A percentile compares a stretch with the other conserved stretches of the same genome.
Conservation (phyloP, 768 basidiomycete species). For the Tricholoma terreum region DNA sequence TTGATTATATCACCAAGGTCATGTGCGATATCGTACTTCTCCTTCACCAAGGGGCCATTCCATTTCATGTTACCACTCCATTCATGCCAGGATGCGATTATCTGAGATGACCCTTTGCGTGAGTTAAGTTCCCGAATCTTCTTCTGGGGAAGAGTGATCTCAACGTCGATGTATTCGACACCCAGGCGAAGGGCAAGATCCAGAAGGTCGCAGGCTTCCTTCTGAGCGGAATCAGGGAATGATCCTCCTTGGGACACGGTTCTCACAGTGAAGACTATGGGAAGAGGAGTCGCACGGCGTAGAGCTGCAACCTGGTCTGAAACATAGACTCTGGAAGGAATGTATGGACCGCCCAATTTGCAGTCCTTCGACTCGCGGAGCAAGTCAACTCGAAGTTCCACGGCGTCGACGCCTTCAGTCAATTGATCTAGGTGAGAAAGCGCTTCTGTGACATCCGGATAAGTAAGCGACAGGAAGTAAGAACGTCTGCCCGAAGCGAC, state of each 20-base stretch:
- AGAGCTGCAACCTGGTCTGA: constrained; percentile 76
- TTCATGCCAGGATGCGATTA: constrained; percentile 95
- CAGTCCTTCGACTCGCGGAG: constrained; percentile 52
- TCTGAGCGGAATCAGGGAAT: constrained; percentile 76
- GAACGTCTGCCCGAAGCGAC: constrained; percentile 58
- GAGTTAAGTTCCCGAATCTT: constrained; percentile 54
- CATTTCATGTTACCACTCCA: constrained; percentile 85
- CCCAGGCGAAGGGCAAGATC: constrained; percentile 76
- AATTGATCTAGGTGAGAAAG: constrained; percentile 69
- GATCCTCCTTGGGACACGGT: constrained; percentile 87
- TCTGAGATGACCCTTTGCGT: constrained; percentile 68
- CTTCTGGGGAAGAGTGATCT: constrained; percentile 70
- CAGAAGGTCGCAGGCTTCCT: constrained; percentile 73
- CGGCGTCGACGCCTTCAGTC: constrained; percentile 80
- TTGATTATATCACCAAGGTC: constrained; percentile 87
- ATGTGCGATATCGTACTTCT: constrained; percentile 66
- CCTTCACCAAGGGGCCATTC: constrained; percentile 62
- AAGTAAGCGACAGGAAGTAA: constrained; percentile 91
- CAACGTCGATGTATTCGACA: constrained; percentile 92
- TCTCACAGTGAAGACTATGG: constrained; percentile 90
- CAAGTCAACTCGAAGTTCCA: constrained; percentile 94
- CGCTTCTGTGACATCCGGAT: constrained; percentile 78
- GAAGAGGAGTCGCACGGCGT: constrained; percentile 72
- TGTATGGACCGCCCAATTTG: constrained; percentile 46
- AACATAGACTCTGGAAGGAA: constrained; percentile 73